Base-by-base conservation (phyloP, 2,329 filamentous ascomycete species). In the Neofusicoccum ribis region DNA sequence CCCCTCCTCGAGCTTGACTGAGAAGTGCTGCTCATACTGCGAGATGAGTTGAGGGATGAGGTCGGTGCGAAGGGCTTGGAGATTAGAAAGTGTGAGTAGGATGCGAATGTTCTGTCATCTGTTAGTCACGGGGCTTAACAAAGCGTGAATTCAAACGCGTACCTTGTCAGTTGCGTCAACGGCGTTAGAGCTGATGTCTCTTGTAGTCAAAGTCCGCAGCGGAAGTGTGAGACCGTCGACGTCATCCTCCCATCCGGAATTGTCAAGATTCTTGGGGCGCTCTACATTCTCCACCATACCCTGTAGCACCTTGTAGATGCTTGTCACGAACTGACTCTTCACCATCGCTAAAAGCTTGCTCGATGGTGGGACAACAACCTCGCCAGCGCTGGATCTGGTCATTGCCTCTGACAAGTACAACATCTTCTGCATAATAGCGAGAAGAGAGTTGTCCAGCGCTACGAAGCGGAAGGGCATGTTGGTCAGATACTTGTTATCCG, bases 261-360 rank as follows among this genome's bases (percentile, higher is more conserved):
- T 88, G 0, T 86, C 81, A 70, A 87, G 88, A 70, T 88, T 86
- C 14, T 88, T 77, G 3, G 89, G 85, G 65, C 88, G 88, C 78
- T 98, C 93, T 3, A 95, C 94, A 77, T 97, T 98, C 78, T 98
- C 95, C 1, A 99, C 93, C 88, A 99, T 94, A 23, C 94, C 95
- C 71, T 92, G 96, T 43, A 99, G 81, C 6, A 92, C 92, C 76
- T 96, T 96, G 79, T 98, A 98, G 49, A 99, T 81, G 65, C 93
- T 97, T 6, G 90, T 93, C 15, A 97, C 93, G 73, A 99, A 99
- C 73, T 96, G 92, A 69, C 89, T 90, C 69, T 93, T 87, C 15
- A 98, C 92, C 86, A 93, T 92, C 76, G 96, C 91, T 49, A 98
- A 82, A 49, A 97, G 81, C 77, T 98, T 99, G 7, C 89, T 84